Conservation (phyloP, 768 basidiomycete genomes). For the Cystobasidium ongulense region DNA sequence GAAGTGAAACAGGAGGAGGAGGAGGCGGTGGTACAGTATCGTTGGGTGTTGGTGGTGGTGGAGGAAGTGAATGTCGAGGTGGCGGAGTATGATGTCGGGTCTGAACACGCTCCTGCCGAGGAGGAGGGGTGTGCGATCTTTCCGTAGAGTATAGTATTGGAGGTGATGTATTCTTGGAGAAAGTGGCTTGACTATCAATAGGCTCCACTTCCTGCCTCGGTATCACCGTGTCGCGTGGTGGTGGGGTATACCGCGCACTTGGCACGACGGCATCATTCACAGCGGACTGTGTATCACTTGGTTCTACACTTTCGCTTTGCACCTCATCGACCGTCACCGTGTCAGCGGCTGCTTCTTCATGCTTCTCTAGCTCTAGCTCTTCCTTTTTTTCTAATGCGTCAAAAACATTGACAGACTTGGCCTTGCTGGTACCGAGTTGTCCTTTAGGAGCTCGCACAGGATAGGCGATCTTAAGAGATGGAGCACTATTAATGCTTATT, state of each 20-base stretch:
- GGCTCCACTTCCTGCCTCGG: too few relatives aligned
- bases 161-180: too few relatives aligned
- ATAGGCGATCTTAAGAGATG: not conserved
- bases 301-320: not conserved
- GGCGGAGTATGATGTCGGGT: too few relatives aligned
- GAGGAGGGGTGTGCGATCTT: not conserved
- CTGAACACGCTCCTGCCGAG: not conserved
- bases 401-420: not conserved
- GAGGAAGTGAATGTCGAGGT: not conserved
- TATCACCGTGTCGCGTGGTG: not conserved
- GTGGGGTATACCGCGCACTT: not conserved
- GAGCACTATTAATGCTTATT: not conserved
- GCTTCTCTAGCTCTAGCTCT: not conserved
- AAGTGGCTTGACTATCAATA: too few relatives aligned
- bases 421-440: not conserved
- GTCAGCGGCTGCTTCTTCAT: not conserved
- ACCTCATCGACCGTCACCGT: not conserved
- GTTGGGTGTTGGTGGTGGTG: not conserved
- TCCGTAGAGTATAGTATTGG: not conserved
- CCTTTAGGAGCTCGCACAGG: not conserved
- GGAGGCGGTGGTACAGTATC: not conserved
- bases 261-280: not conserved
- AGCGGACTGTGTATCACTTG: too few relatives aligned
- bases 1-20: not conserved
- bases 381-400: not conserved